These are phyloP conservation scores for Lactifluus piperatus DNA, from an alignment of 768 basidiomycete species.

Conservation along the genomic window DNA sequence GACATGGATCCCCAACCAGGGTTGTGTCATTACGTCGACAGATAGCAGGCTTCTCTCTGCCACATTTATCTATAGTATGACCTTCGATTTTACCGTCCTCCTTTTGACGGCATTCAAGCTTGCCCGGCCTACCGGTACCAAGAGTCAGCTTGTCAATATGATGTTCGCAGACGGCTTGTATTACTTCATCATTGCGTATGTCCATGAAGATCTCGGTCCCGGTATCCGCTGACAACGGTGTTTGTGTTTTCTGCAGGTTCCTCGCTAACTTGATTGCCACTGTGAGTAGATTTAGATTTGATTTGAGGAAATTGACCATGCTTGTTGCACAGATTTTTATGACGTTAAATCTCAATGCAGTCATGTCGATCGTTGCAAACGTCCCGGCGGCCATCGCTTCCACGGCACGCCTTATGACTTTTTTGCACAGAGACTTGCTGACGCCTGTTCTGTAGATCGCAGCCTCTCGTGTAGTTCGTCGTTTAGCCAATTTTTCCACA, in stretches of 20 bases:
- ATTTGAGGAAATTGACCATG: neutral
- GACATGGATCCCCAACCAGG: slow-evolving; percentile 39
- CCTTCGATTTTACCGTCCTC: slow-evolving; percentile 57
- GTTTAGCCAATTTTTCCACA: slow-evolving; percentile 41
- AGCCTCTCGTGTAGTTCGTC: slow-evolving; percentile 51
- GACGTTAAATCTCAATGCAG: slow-evolving; percentile 52
- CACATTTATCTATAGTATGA: slow-evolving; percentile 72
- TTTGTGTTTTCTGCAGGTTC: slow-evolving; percentile 25
- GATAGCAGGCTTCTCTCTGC: slow-evolving; percentile 57
- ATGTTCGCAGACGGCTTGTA: slow-evolving; percentile 67
- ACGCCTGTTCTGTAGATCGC: slow-evolving; percentile 36
- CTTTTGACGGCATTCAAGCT: slow-evolving; percentile 54
- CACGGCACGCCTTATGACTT: neutral
- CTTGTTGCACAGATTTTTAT: slow-evolving; percentile 49
- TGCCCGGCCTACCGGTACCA: slow-evolving; percentile 24
- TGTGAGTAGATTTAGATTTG: slow-evolving; percentile 5
- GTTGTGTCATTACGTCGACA: slow-evolving; percentile 50
- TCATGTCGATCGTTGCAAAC: slow-evolving; percentile 61
- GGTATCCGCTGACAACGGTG: slow-evolving; percentile 22
- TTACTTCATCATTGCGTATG: slow-evolving; percentile 68
- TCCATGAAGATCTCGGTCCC: slow-evolving; percentile 16
- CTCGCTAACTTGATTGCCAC: slow-evolving; percentile 36
- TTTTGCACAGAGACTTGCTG: neutral
- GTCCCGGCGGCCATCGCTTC: slow-evolving; percentile 42
- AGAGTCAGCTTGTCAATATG: slow-evolving; percentile 46